Evolutionary conservation across 2,329 filamentous ascomycete species (phyloP).

Genomic region (Trichoderma sp.): DNA sequence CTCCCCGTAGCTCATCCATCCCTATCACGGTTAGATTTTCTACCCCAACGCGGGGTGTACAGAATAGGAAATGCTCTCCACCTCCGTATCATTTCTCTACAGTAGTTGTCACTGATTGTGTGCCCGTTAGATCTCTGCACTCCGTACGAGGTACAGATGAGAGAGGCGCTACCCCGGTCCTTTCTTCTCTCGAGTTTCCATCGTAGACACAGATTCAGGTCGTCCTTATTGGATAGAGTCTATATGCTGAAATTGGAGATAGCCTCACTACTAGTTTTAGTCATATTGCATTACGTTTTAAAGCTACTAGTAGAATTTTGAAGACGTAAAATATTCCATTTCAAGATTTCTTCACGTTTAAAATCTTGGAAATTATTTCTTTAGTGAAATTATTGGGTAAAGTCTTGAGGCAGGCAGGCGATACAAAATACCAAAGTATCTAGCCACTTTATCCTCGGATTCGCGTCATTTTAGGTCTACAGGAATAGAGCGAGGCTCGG

Average conservation of each 20-base stretch:
- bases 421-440: too few species aligned
- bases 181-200: neutral
- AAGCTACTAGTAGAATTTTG: neutral
- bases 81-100: too few species aligned
- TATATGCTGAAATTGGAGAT: neutral
- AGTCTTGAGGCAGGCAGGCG: neutral
- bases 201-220: neutral
- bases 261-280: neutral
- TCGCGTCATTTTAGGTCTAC: neutral
- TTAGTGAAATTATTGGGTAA: neutral
- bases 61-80: neutral
- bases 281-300: neutral
- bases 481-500: neutral
- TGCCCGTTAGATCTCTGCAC: too few species aligned
- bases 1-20: neutral
- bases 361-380: neutral
- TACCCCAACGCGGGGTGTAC: neutral
- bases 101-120: too few species aligned
- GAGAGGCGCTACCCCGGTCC: neutral
- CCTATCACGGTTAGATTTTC: neutral
- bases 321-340: neutral
- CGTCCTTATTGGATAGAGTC: neutral
- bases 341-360: neutral
- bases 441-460: neutral
- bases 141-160: neutral